Evolutionary conservation across 202 grass and related monocot species (phyloP).

Genomic region (Miscanthus sacchariflorus): DNA sequence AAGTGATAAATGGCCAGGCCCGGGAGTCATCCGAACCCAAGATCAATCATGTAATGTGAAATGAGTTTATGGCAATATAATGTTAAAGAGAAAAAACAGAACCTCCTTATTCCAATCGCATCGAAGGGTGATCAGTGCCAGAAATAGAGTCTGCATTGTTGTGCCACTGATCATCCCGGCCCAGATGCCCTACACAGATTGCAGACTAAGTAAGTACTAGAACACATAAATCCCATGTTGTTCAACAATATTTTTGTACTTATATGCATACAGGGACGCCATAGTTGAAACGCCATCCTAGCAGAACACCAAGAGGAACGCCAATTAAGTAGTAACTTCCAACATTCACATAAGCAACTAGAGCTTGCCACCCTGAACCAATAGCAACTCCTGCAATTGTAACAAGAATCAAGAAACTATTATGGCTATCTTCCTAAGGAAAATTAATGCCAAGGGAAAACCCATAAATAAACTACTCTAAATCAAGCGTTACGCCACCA

Average conservation of each 20-base stretch:
- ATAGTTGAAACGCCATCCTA: constrained; percentile 54
- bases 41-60: not conserved
- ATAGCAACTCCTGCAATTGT: constrained; percentile 66
- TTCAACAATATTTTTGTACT: not conserved
- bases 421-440: not conserved
- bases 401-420: not conserved
- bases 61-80: not conserved
- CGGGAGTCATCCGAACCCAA: not conserved
- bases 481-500: not conserved
- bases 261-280: constrained; percentile 52
- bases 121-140: constrained; percentile 44
- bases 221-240: not conserved
- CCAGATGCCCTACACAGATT: constrained; percentile 60
- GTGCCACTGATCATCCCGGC: constrained; percentile 71
- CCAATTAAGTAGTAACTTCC: constrained; percentile 66
- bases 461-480: not conserved
- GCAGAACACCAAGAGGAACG: constrained; percentile 55
- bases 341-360: constrained; percentile 68
- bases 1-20: not conserved
- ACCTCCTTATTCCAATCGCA: constrained; percentile 65
- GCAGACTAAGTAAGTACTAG: not conserved
- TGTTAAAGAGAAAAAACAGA: not conserved
- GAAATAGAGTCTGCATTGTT: constrained; percentile 62
- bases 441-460: not conserved
- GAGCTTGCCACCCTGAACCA: constrained; percentile 69